Evolutionary conservation across 345 rosid species (phyloP), one percentile per base, ranked within the genome.

Genomic region (Mallotus nudiflorus): DNA sequence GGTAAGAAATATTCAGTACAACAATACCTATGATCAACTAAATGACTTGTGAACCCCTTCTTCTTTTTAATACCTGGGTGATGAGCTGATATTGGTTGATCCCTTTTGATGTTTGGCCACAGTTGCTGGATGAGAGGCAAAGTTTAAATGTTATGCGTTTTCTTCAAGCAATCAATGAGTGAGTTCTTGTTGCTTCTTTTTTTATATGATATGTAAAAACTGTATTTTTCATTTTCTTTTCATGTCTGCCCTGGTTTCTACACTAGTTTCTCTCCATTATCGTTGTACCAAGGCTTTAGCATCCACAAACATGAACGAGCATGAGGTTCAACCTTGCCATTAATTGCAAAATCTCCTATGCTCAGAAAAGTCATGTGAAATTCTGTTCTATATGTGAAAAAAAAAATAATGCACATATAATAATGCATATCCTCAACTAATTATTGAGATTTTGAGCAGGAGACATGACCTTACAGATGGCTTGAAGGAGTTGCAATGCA

Each of bases 121-220:
- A 88, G 92, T 69, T 85, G 29, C 83, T 88, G 48, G 89, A 85
- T 70, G 88, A 85, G 77, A 84, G 92, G 76, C 89, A 88, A 57
- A 78, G 92, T 49, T 64, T 66, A 68, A 88, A 88, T 40, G 90
- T 85, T 14, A 77, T 81, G 83, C 88, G 82, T 42, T 88, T 88
- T 76, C 87, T 88, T 76, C 79, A 88, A 67, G 87, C 92, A 78
- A 80, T 84, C 33, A 85, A 84, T 62, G 79, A 77, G 92, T 85
- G 65, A 62, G 81, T 69, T 71, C 22, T 13, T 53, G 39, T 13
- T 53, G 39, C 24, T 9, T 37, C 66, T 67, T 8, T 18, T 24
- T 40, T 7, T 14, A 16, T 18, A 52, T 28, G 12, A 20, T 29
- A 19, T 44, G 25, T 28, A 9, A 1, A 8, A 1, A 52, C n/a